Percentiles rank a stretch among this genome's conserved stretches.
Conservation (phyloP, 495 filamentous ascomycete species). For the Terfezia claveryi region DNA sequence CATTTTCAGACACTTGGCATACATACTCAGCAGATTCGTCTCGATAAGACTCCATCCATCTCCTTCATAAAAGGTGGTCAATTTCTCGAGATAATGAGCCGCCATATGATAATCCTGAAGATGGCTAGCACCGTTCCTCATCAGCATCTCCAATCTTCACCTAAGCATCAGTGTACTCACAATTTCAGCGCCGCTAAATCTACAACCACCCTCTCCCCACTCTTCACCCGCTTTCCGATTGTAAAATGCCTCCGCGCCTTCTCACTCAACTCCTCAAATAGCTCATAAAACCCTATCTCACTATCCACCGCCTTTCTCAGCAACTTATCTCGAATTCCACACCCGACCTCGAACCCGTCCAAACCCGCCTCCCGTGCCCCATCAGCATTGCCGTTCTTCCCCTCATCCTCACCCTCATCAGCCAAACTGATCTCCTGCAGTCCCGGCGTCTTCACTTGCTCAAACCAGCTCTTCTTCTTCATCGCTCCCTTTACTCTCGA, state of each 20-base stretch:
- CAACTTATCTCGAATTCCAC: conserved; percentile 12
- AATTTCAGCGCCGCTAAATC: conserved; percentile 75
- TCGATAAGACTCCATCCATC: conserved; percentile 63
- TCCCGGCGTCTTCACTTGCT: conserved; percentile 34
- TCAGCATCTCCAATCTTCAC: conserved; percentile 1
- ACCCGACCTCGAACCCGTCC: conserved; percentile 8
- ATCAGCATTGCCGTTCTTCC: conserved; percentile 1
- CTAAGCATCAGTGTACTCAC: conserved; percentile 21
- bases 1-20: conserved; percentile 61
- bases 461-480: conserved; percentile 27
- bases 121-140: conserved; percentile 21
- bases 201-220: conserved; percentile 51
- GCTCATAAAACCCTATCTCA: conserved; percentile 25
- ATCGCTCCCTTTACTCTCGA: conserved; percentile 25
- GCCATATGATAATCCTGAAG: conserved; percentile 50
- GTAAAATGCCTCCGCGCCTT: conserved; percentile 35
- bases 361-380: not conserved
- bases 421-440: conserved; percentile 37
- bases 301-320: conserved; percentile 8
- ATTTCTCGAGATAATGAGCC: conserved; percentile 55
- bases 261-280: conserved; percentile 38
- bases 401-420: conserved; percentile 7
- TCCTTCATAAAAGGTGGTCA: conserved; percentile 62
- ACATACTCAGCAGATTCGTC: conserved; percentile 62
- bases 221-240: conserved; percentile 51